These are phyloP conservation scores for Paramecium tetraurelia DNA, from an alignment of 73 alveolate species.

Conservation along the genomic window DNA sequence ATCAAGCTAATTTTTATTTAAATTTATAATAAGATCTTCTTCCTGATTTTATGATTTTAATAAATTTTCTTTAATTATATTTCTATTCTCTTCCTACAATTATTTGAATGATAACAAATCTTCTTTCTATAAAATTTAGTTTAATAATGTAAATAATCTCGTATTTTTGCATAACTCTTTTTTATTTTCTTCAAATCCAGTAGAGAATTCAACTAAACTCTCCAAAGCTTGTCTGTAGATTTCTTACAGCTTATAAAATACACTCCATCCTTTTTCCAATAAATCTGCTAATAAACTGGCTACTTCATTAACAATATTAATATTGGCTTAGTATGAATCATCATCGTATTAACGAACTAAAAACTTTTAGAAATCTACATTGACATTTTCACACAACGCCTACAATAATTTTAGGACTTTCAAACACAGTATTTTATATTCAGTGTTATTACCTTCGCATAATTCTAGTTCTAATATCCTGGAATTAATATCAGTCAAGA, in stretches of 20 bases:
- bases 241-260: neutral
- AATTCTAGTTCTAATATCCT: neutral
- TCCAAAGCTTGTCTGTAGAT: conserved; percentile 4
- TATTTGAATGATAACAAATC: neutral
- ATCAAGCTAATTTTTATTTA: neutral
- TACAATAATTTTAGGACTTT: conserved; percentile 1
- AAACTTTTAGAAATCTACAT: conserved; percentile 20
- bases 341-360: neutral
- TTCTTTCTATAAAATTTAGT: neutral
- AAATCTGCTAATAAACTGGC: conserved; percentile 12
- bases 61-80: neutral
- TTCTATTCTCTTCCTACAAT: neutral
- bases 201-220: conserved; percentile 15
- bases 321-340: conserved; percentile 10
- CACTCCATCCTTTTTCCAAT: neutral
- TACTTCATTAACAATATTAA: conserved; percentile 34
- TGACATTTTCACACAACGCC: conserved; percentile 25
- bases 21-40: neutral
- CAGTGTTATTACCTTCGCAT: neutral
- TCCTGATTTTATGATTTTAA: neutral
- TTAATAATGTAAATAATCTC: conserved; percentile 1
- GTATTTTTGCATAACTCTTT: conserved; percentile 18
- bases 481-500: neutral
- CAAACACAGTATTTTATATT: neutral
- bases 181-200: conserved; percentile 8